Conservation (phyloP, 1,284 basidiomycete genomes). For the Marasmius fiardii region DNA sequence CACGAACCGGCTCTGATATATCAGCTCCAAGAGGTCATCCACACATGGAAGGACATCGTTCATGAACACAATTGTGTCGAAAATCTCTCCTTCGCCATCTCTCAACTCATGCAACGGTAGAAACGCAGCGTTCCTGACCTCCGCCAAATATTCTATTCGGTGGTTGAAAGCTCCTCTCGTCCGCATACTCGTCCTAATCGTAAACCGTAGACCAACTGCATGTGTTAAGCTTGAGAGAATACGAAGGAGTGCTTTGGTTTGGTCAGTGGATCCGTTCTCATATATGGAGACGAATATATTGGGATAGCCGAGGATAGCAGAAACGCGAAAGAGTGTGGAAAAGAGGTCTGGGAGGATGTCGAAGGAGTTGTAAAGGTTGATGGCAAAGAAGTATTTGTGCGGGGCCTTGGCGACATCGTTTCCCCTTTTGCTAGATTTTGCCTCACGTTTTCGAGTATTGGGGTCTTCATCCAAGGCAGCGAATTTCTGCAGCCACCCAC, state of each 20-base stretch:
- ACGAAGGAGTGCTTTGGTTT: slow-evolving; percentile 90
- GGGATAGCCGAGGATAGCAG: slow-evolving; percentile 88
- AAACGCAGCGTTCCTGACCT: slow-evolving; percentile 93
- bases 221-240: slow-evolving; percentile 90
- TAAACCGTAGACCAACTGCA: slow-evolving; percentile 85
- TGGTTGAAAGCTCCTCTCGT: slow-evolving; percentile 96
- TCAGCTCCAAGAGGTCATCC: slow-evolving; percentile 92
- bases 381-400: slow-evolving; percentile 98
- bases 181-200: slow-evolving; percentile 87
- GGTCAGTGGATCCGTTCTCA: slow-evolving; percentile 95
- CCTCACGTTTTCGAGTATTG: slow-evolving; percentile 30
- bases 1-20: slow-evolving; percentile 63
- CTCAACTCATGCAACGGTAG: slow-evolving; percentile 89
- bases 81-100: slow-evolving; percentile 86
- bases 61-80: slow-evolving; percentile 96
- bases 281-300: slow-evolving; percentile 97
- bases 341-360: slow-evolving; percentile 96
- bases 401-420: not conserved
- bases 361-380: slow-evolving; percentile 98
- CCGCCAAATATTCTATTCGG: slow-evolving; percentile 96
- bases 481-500: slow-evolving; percentile 58
- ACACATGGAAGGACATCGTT: slow-evolving; percentile 96
- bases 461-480: slow-evolving; percentile 44
- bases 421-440: slow-evolving; percentile 31
- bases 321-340: slow-evolving; percentile 90